phyloP scores from a whole-genome alignment of 2,329 filamentous ascomycete genomes.

The Bipolaris oryzae region DNA sequence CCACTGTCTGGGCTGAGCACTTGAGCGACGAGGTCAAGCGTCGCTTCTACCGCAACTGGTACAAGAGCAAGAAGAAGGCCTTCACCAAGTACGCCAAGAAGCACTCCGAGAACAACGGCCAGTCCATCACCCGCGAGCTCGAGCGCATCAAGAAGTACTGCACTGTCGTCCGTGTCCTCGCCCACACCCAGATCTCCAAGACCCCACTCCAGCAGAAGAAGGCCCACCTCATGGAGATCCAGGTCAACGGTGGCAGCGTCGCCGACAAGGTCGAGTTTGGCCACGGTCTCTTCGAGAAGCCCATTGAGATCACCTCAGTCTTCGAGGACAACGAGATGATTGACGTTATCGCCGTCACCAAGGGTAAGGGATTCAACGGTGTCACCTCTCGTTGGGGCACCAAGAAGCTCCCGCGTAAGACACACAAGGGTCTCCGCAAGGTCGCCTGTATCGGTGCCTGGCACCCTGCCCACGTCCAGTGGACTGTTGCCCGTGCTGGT shows the following conservation, averaged over 20 bases:
- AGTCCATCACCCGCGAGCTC: slow-evolving; percentile 93
- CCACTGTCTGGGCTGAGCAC: slow-evolving; percentile 99
- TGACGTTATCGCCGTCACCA: slow-evolving; percentile 98
- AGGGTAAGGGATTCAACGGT: slow-evolving; percentile 98
- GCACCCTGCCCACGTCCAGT: slow-evolving; percentile 99
- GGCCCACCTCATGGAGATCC: slow-evolving; percentile 99
- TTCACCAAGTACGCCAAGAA: slow-evolving; percentile 99
- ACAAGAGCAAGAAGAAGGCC: slow-evolving; percentile 99
- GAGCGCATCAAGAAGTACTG: slow-evolving; percentile 99
- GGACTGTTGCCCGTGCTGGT: slow-evolving; percentile 99
- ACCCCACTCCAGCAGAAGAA: slow-evolving; percentile 99
- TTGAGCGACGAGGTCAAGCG: slow-evolving; percentile 98
- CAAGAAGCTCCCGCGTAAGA: slow-evolving; percentile 99
- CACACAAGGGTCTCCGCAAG: slow-evolving; percentile 99
- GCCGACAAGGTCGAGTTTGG: slow-evolving; percentile 97
- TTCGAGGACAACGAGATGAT: slow-evolving; percentile 99
- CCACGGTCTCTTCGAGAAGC: slow-evolving; percentile 98
- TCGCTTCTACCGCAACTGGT: slow-evolving; percentile 99
- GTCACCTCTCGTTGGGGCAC: slow-evolving; percentile 98
- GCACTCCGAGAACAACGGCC: slow-evolving; percentile 91
- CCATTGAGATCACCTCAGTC: slow-evolving; percentile 87
- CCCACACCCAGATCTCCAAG: slow-evolving; percentile 99
- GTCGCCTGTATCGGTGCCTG: slow-evolving; percentile 99
- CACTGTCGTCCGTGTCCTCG: slow-evolving; percentile 97
- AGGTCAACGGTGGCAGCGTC: slow-evolving; percentile 96